These are phyloP conservation scores for Phanerochaete carnosa DNA, from an alignment of 768 basidiomycete species.

Conservation along the genomic window DNA sequence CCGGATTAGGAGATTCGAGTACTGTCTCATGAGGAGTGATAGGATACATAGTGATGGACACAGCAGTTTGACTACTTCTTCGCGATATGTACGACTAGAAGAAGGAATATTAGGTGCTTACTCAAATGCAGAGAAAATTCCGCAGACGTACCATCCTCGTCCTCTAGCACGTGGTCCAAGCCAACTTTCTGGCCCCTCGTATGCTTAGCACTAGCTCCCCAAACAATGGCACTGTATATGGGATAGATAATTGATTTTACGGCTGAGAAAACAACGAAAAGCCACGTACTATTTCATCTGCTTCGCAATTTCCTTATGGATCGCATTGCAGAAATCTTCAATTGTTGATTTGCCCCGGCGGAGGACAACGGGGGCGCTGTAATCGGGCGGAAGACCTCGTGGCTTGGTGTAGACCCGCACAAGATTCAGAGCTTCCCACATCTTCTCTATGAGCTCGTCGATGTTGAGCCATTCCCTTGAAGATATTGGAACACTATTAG, in stretches of 20 bases:
- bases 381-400: constrained; percentile 87
- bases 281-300: constrained; percentile 89
- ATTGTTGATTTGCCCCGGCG: constrained; percentile 59
- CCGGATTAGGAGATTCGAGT: neutral
- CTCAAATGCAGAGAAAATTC: neutral
- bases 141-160: constrained; percentile 72
- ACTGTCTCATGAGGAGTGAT: too few species aligned
- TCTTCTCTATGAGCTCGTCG: constrained; percentile 87
- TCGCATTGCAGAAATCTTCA: constrained; percentile 89
- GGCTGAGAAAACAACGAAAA: neutral
- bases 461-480: constrained; percentile 95
- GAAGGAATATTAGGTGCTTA: neutral
- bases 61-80: constrained; percentile 16
- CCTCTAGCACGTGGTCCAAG: constrained; percentile 78
- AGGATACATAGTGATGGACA: neutral
- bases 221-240: constrained; percentile 72
- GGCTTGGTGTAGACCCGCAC: constrained; percentile 98
- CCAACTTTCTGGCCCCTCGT: constrained; percentile 95
- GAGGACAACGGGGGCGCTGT: constrained; percentile 85
- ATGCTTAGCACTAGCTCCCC: constrained; percentile 98
- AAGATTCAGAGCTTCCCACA: constrained; percentile 92
- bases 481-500: constrained; percentile 91
- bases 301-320: constrained; percentile 97
- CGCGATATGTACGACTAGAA: constrained; percentile 21
- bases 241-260: neutral